phyloP scores from a whole-genome alignment of 805 yeast species.

The Candida berthetii region DNA sequence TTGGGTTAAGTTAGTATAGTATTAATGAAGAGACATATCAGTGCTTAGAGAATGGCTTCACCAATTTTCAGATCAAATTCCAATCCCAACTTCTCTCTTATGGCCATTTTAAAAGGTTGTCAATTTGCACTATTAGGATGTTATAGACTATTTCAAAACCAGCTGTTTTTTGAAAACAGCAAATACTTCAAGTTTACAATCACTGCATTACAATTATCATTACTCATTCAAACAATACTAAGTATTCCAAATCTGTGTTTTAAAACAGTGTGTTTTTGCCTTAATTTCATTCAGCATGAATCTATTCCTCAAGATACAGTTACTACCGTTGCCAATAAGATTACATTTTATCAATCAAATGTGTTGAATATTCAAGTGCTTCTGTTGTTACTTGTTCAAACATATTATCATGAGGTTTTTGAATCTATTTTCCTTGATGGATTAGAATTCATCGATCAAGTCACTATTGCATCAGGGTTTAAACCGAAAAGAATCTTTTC shows the following conservation, averaged over 20 bases:
- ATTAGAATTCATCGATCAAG: conserved; percentile 6
- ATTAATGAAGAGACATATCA: no score
- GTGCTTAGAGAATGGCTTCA: not conserved
- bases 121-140: conserved; percentile 12
- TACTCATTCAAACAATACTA: conserved; percentile 1
- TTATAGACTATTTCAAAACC: conserved; percentile 11
- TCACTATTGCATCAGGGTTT: conserved; percentile 1
- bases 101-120: conserved; percentile 10
- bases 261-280: not conserved
- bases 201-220: conserved; percentile 6
- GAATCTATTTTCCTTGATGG: conserved; percentile 9
- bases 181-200: conserved; percentile 7
- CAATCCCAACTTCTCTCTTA: conserved; percentile 5
- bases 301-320: no score
- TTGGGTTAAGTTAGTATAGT: no score
- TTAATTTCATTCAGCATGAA: not conserved
- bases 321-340: no score
- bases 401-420: conserved; percentile 3
- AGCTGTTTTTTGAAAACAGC: conserved; percentile 7
- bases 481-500: not conserved
- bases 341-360: conserved; percentile 1
- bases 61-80: not conserved
- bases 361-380: conserved; percentile 3
- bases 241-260: conserved; percentile 1
- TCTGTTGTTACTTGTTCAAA: conserved; percentile 1